Evolutionary conservation across 1,139 yeast species (phyloP).

Genomic region (Wickerhamomyces sp.): DNA sequence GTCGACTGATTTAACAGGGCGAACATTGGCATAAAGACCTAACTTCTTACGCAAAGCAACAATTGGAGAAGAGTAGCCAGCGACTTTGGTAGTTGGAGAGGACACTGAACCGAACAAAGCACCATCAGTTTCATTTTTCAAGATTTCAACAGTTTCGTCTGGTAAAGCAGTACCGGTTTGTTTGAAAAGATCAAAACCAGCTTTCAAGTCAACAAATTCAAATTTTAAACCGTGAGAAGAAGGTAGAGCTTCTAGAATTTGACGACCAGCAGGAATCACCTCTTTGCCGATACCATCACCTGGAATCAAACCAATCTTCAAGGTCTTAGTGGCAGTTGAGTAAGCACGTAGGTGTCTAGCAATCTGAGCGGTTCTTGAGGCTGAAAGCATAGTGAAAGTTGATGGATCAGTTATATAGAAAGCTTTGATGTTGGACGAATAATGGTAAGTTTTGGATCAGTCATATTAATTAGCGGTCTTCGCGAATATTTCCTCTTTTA

Average conservation of each 20-base stretch:
- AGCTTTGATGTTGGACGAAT: background rate
- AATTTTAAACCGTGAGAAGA: slow-evolving; percentile 69
- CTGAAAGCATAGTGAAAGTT: background rate
- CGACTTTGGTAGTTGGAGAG: slow-evolving; percentile 90
- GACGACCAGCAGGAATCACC: slow-evolving; percentile 92
- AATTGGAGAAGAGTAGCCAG: slow-evolving; percentile 95
- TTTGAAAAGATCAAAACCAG: slow-evolving; percentile 92
- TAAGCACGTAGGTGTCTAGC: slow-evolving; percentile 24
- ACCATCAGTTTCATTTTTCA: slow-evolving; percentile 85
- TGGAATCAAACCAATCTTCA: slow-evolving; percentile 62
- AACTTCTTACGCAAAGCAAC: slow-evolving; percentile 94
- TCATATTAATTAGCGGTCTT: too few species aligned
- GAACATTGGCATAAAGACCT: slow-evolving; percentile 92
- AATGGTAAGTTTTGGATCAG: too few species aligned
- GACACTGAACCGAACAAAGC: slow-evolving; percentile 97
- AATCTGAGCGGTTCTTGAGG: background rate
- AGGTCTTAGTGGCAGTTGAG: slow-evolving; percentile 30
- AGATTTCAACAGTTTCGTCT: slow-evolving; percentile 78
- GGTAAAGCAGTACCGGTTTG: slow-evolving; percentile 94
- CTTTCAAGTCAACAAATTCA: slow-evolving; percentile 82
- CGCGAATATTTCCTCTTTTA: too few species aligned
- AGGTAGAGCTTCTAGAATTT: slow-evolving; percentile 78
- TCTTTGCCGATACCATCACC: slow-evolving; percentile 99
- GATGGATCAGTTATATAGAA: background rate
- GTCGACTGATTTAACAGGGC: slow-evolving; percentile 92